Percentiles rank a stretch among this genome's conserved stretches.
Evolutionary conservation across 1,284 basidiomycete species (phyloP).

Genomic region (Rhodotorula mucilaginosa): DNA sequence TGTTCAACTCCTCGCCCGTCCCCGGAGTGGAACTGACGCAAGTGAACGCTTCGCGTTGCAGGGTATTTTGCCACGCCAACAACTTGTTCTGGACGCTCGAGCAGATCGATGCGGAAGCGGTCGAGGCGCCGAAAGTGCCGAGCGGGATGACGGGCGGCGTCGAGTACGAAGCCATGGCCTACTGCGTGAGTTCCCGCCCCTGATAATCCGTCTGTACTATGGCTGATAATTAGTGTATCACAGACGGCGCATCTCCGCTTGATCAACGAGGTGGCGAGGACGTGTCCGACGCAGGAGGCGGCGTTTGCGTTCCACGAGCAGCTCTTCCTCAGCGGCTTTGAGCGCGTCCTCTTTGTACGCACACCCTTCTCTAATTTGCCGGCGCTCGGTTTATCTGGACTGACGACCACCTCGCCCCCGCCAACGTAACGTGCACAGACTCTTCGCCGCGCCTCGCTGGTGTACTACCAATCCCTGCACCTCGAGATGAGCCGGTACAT

Average conservation of each 20-base stretch:
- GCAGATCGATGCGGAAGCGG: constrained; percentile 75
- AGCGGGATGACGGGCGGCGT: constrained; percentile 98
- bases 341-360: constrained; percentile 62
- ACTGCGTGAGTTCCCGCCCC: constrained; percentile 65
- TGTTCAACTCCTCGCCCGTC: not conserved
- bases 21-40: not conserved
- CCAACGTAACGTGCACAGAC: constrained; percentile 61
- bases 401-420: not conserved
- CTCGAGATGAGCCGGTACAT: constrained; percentile 85
- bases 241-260: constrained; percentile 82
- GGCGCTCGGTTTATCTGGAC: no score
- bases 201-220: not conserved
- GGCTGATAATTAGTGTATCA: not conserved
- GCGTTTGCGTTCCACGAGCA: constrained; percentile 77
- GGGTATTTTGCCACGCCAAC: constrained; percentile 92
- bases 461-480: constrained; percentile 88
- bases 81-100: constrained; percentile 83
- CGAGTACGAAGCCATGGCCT: constrained; percentile 94
- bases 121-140: constrained; percentile 88
- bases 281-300: constrained; percentile 61
- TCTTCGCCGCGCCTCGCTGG: constrained; percentile 82
- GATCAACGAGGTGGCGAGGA: constrained; percentile 72
- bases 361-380: no score
- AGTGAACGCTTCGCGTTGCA: not conserved
- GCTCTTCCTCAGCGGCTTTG: constrained; percentile 80